Percentiles rank a stretch among this genome's conserved stretches.
These are phyloP conservation scores for Sporothrix curviconia DNA, from an alignment of 2,329 filamentous ascomycete genomes.

Conservation along the genomic window DNA sequence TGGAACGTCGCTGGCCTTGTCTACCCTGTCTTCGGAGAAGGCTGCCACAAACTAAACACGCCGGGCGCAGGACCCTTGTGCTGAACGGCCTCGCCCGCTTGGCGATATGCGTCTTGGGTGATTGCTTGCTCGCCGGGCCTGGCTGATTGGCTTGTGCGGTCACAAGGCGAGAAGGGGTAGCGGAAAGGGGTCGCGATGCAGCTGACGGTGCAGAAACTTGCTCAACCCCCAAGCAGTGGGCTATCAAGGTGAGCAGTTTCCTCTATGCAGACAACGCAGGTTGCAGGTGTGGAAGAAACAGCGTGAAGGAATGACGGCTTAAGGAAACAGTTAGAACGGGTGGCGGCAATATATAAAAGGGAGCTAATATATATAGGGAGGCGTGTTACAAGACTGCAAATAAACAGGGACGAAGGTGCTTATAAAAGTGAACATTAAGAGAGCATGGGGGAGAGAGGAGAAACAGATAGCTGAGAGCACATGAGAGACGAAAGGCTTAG, in stretches of 20 bases:
- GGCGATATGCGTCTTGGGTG: neutral
- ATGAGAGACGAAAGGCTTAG: too few species aligned
- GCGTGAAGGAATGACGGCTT: neutral
- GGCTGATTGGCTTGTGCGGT: neutral
- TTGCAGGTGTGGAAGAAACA: neutral
- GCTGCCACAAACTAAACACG: neutral
- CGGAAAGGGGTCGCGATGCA: neutral
- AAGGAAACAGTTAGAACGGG: neutral
- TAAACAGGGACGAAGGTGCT: neutral
- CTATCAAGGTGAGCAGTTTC: slow-evolving; percentile 9
- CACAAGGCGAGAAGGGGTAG: neutral
- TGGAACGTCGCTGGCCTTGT: neutral
- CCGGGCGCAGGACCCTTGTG: too few species aligned
- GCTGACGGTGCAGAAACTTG: slow-evolving; percentile 14
- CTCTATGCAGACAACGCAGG: slow-evolving; percentile 9
- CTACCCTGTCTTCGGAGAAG: neutral
- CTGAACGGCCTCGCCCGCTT: too few species aligned
- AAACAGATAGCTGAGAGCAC: too few species aligned
- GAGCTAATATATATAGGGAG: slow-evolving; percentile 6
- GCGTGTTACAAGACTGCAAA: neutral
- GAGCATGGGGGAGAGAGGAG: neutral
- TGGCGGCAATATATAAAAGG: slow-evolving; percentile 4
- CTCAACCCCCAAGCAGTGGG: slow-evolving; percentile 8
- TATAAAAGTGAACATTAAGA: neutral
- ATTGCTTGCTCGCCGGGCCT: neutral